Evolutionary conservation across 2,329 filamentous ascomycete genomes (phyloP).

Genomic region (Leptographium flavum): DNA sequence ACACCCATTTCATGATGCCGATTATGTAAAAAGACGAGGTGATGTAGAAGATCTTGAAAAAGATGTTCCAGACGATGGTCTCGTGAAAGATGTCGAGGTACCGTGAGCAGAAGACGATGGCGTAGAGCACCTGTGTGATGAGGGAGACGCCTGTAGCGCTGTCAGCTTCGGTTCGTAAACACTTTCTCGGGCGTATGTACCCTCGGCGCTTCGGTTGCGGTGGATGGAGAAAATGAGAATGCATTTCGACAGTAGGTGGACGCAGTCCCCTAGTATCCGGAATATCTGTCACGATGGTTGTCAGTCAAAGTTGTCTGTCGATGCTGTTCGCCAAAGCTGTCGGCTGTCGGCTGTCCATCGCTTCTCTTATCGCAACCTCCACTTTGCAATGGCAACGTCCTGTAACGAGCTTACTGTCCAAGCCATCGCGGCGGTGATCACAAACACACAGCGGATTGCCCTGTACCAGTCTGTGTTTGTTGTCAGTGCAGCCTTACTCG

Average conservation of each 20-base stretch:
- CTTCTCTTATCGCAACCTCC: no score
- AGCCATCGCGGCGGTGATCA: no score
- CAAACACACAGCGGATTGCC: no score
- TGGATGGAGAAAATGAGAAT: constrained; percentile 88
- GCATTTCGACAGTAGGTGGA: constrained; percentile 74
- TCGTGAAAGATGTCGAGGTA: constrained; percentile 70
- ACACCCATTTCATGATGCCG: constrained; percentile 73
- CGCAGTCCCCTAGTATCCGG: constrained; percentile 69
- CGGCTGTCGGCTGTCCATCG: no score
- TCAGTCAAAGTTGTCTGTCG: background rate
- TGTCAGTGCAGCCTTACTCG: no score
- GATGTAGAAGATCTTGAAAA: constrained; percentile 86
- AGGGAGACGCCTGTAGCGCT: constrained; percentile 58
- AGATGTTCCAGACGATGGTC: constrained; percentile 50
- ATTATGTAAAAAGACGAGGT: constrained; percentile 74
- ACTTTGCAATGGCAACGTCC: no score
- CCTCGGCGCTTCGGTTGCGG: constrained; percentile 74
- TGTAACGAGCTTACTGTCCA: no score
- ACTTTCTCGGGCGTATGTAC: constrained; percentile 22
- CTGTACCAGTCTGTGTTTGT: no score
- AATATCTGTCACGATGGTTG: constrained; percentile 33
- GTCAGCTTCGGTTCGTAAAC: background rate
- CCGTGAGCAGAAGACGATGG: constrained; percentile 68
- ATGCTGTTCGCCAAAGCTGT: no score
- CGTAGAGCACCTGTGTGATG: constrained; percentile 81